These are phyloP conservation scores for Abelmoschus esculentus DNA, from an alignment of 345 rosid species.

Conservation along the genomic window DNA sequence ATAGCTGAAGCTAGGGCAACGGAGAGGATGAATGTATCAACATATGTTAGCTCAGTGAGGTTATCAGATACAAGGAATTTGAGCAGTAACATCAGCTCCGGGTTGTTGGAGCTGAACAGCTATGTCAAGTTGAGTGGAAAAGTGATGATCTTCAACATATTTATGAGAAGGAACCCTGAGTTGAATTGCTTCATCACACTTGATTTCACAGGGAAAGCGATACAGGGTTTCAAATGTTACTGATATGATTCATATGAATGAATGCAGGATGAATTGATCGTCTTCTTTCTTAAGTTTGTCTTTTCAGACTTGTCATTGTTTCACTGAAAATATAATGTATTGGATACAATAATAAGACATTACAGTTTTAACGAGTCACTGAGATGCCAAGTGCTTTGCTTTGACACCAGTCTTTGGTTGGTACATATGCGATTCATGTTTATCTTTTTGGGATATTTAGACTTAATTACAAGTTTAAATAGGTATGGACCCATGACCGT, in stretches of 20 bases:
- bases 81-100: conserved; percentile 26
- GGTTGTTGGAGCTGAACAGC: conserved; percentile 30
- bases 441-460: too few species aligned
- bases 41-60: conserved; percentile 20
- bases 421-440: neutral
- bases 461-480: too few species aligned
- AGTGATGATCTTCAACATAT: conserved; percentile 18
- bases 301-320: neutral
- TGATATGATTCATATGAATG: neutral
- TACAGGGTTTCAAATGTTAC: conserved; percentile 27
- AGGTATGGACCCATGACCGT: too few species aligned
- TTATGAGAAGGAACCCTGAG: conserved; percentile 22
- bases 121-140: conserved; percentile 27
- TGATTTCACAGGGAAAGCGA: conserved; percentile 14
- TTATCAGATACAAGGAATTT: conserved; percentile 9
- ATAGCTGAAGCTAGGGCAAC: conserved; percentile 25
- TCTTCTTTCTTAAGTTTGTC: neutral
- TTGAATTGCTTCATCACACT: conserved; percentile 40
- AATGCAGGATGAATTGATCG: neutral
- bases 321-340: neutral
- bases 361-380: neutral
- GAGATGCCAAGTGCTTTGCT: too few species aligned
- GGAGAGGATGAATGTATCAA: conserved; percentile 15
- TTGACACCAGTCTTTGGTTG: too few species aligned
- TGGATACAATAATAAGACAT: too few species aligned